Evolutionary conservation across 306 rosid genomes (phyloP).

Genomic region (Dalbergia cochinchinensis): DNA sequence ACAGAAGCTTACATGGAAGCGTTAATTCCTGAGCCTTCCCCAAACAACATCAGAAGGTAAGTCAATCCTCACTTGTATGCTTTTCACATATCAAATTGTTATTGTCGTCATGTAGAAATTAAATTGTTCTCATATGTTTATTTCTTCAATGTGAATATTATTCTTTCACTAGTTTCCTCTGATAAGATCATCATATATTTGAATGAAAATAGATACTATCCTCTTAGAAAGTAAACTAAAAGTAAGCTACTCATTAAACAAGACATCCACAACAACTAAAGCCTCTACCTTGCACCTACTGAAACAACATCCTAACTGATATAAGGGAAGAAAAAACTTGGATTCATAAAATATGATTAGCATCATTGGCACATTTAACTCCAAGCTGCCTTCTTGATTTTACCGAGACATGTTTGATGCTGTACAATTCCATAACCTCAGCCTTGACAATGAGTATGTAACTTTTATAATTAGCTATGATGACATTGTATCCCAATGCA

Average conservation of each 20-base stretch:
- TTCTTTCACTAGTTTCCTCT: slow-evolving; percentile 20
- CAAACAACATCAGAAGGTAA: slow-evolving; percentile 75
- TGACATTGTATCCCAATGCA: too few species aligned
- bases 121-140: not conserved
- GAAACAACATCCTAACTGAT: too few species aligned
- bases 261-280: slow-evolving; percentile 14
- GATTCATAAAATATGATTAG: too few species aligned
- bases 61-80: slow-evolving; percentile 39
- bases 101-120: slow-evolving; percentile 19
- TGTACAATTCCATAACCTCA: not conserved
- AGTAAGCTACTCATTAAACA: not conserved
- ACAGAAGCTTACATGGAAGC: slow-evolving; percentile 98
- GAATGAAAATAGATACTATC: not conserved
- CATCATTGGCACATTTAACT: slow-evolving; percentile 13
- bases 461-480: too few species aligned
- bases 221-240: not conserved
- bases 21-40: slow-evolving; percentile 91
- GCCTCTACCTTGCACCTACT: not conserved
- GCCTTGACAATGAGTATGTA: too few species aligned
- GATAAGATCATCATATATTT: slow-evolving; percentile 21
- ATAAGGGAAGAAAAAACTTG: too few species aligned
- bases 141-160: slow-evolving; percentile 8
- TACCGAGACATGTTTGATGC: slow-evolving; percentile 10
- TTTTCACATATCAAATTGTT: slow-evolving; percentile 34
- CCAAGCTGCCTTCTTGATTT: slow-evolving; percentile 29